These are phyloP conservation scores for Geotrichum aggregatum DNA, from an alignment of 1,139 yeast species.

Conservation along the genomic window DNA sequence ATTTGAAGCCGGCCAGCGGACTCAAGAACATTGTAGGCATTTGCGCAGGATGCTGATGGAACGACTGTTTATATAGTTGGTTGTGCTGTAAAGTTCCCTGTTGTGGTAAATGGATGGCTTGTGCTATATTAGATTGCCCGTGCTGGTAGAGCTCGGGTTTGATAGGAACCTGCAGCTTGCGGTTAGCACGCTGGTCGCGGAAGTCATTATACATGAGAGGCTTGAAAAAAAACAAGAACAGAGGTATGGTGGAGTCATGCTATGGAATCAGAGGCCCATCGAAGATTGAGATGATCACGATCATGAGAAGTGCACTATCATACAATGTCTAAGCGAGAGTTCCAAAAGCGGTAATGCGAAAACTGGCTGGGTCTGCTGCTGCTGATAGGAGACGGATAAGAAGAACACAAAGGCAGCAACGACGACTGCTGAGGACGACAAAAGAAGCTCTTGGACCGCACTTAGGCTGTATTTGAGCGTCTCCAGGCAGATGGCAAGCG, in stretches of 20 bases:
- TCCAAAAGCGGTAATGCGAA: no score
- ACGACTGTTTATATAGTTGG: not conserved
- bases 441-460: no score
- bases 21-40: constrained; percentile 29
- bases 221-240: not conserved
- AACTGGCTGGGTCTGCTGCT: no score
- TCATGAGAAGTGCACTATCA: no score
- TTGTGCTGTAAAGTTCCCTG: not conserved
- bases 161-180: not conserved
- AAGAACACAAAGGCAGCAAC: no score
- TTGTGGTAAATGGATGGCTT: not conserved
- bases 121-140: not conserved
- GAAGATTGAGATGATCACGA: no score
- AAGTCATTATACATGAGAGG: not conserved
- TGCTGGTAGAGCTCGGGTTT: not conserved
- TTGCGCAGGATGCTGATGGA: not conserved
- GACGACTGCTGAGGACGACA: no score
- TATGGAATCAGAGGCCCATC: no score
- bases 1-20: constrained; percentile 39
- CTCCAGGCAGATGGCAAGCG: no score
- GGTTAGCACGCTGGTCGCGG: not conserved
- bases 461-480: no score
- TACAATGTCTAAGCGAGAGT: no score
- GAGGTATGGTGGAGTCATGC: not conserved
- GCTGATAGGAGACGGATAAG: no score